phyloP scores from a whole-genome alignment of 2,329 filamentous ascomycete species.

The Mariannaea sp. region DNA sequence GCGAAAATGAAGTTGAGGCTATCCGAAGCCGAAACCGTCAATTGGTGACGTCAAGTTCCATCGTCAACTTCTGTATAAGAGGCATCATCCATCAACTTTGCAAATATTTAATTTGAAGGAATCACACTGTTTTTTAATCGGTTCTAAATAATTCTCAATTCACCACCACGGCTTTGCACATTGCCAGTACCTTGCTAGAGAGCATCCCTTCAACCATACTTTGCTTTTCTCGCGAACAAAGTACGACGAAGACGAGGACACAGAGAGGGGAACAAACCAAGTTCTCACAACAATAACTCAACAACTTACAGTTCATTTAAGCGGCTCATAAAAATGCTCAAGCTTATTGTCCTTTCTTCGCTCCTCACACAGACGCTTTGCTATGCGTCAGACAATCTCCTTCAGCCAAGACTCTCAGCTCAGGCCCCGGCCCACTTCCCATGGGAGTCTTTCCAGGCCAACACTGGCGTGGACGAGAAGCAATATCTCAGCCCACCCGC shows the following conservation, averaged over 20 bases:
- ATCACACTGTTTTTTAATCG: no score
- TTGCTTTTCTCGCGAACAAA: no score
- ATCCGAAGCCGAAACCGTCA: conserved; percentile 14
- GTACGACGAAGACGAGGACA: no score
- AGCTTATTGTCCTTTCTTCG: background rate
- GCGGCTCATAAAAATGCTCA: conserved; percentile 13
- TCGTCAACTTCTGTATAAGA: background rate
- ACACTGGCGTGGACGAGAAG: conserved; percentile 25
- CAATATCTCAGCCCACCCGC: conserved; percentile 10
- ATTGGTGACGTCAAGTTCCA: conserved; percentile 2
- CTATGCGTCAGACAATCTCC: background rate
- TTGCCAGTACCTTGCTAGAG: no score
- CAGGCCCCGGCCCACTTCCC: conserved; percentile 16
- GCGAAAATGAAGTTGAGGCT: no score
- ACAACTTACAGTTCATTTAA: no score
- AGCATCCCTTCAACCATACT: no score
- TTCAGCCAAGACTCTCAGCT: background rate
- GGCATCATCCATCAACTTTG: background rate
- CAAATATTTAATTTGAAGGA: background rate
- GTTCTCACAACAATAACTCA: no score
- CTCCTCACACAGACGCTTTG: conserved; percentile 2
- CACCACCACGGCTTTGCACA: no score
- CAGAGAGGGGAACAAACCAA: no score
- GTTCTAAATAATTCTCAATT: conserved; percentile 15
- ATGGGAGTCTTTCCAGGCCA: conserved; percentile 17